Conservation (phyloP, 2,329 filamentous ascomycete species). For the Pseudogymnoascus sp. region DNA sequence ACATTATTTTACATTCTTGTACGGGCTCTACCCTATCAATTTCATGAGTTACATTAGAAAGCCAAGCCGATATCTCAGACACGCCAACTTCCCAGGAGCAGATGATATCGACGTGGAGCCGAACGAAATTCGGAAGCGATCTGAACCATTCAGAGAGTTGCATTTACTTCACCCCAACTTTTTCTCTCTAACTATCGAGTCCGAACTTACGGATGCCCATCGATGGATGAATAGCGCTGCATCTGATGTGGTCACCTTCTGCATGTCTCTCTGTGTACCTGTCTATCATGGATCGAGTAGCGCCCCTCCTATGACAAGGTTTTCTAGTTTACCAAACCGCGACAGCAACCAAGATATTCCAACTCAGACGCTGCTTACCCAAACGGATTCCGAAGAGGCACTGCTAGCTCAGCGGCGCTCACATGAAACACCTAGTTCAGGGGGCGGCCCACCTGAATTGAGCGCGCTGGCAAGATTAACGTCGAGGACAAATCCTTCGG, state of each 20-base stretch:
- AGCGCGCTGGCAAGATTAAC: background rate
- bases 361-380: constrained; percentile 24
- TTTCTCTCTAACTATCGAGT: constrained; percentile 70
- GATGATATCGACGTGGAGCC: constrained; percentile 74
- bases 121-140: constrained; percentile 67
- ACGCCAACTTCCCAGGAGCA: constrained; percentile 60
- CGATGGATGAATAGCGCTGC: constrained; percentile 76
- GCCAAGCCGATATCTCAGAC: constrained; percentile 69
- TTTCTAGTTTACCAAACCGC: background rate
- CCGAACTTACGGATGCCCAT: constrained; percentile 67
- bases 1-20: constrained; percentile 74
- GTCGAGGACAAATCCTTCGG: background rate
- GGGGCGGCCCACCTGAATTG: constrained; percentile 15
- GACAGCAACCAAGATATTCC: constrained; percentile 21
- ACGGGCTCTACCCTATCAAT: constrained; percentile 77
- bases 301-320: background rate
- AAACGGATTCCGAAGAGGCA: constrained; percentile 2
- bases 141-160: constrained; percentile 64
- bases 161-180: constrained; percentile 81
- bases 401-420: background rate
- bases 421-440: background rate
- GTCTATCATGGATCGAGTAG: background rate
- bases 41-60: constrained; percentile 83
- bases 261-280: constrained; percentile 56
- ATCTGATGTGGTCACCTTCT: constrained; percentile 72